These are phyloP conservation scores for Harrya chromipes DNA, from an alignment of 768 basidiomycete species.

Conservation along the genomic window DNA sequence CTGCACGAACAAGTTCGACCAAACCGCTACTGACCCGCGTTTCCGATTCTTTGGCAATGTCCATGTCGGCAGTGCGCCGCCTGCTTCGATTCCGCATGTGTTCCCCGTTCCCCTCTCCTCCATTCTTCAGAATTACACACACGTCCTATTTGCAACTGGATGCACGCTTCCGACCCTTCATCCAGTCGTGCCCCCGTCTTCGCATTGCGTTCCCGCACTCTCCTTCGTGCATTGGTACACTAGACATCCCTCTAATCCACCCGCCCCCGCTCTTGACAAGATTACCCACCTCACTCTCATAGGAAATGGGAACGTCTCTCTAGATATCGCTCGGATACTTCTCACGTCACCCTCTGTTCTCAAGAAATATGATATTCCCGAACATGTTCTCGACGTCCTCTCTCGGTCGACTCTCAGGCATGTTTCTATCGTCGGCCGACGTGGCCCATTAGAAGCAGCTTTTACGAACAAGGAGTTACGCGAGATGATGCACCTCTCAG, in stretches of 20 bases:
- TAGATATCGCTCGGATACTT: conserved; percentile 89
- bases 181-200: conserved; percentile 46
- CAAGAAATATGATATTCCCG: conserved; percentile 73
- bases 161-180: conserved; percentile 66
- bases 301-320: conserved; percentile 92
- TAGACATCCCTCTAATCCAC: conserved; percentile 69
- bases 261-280: conserved; percentile 62
- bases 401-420: conserved; percentile 59
- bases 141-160: conserved; percentile 84
- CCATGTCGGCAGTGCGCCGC: conserved; percentile 42
- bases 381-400: conserved; percentile 67
- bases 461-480: conserved; percentile 93
- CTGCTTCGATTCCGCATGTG: conserved; percentile 48
- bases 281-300: conserved; percentile 76
- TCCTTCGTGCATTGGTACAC: conserved; percentile 97
- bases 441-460: conserved; percentile 85
- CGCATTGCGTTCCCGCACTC: conserved; percentile 66
- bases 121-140: conserved; percentile 72
- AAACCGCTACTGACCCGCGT: conserved; percentile 71
- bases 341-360: conserved; percentile 67
- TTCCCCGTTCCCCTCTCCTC: conserved; percentile 56
- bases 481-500: conserved; percentile 68
- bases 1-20: conserved; percentile 93
- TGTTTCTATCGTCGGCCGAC: conserved; percentile 79
- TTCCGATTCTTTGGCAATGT: conserved; percentile 93